A percentile compares a stretch with the other conserved stretches of the same genome.
Evolutionary conservation across 495 filamentous ascomycete genomes (phyloP).

Genomic region (Penicillium diatomitis): DNA sequence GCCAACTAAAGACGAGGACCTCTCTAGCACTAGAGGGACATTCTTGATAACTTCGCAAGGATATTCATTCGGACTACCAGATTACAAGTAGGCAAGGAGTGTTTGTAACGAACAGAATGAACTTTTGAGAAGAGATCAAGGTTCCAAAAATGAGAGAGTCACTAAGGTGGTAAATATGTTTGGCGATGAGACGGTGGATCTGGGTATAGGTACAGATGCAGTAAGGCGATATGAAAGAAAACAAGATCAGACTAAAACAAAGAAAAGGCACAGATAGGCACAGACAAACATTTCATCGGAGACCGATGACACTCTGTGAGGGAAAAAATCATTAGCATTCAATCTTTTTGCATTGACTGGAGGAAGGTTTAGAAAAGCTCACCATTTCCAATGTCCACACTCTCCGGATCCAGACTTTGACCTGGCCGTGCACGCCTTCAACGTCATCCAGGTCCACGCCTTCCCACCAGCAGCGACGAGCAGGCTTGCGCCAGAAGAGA

Average conservation of each 20-base stretch:
- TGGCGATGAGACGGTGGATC: slow-evolving; percentile 13
- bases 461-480: slow-evolving; percentile 97
- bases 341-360: not conserved
- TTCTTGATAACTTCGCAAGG: too few species aligned
- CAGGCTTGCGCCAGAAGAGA: slow-evolving; percentile 96
- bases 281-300: slow-evolving; percentile 46
- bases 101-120: too few species aligned
- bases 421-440: slow-evolving; percentile 80
- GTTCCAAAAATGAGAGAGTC: slow-evolving; percentile 6
- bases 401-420: slow-evolving; percentile 96
- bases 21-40: too few species aligned
- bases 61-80: too few species aligned
- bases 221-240: not conserved
- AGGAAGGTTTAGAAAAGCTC: slow-evolving; percentile 10
- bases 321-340: slow-evolving; percentile 15
- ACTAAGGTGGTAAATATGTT: slow-evolving; percentile 5
- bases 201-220: slow-evolving; percentile 23
- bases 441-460: slow-evolving; percentile 87
- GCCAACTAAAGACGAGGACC: too few species aligned
- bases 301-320: slow-evolving; percentile 70
- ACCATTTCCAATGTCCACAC: slow-evolving; percentile 99
- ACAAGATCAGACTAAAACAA: slow-evolving; percentile 3
- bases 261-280: not conserved
- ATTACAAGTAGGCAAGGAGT: too few species aligned
- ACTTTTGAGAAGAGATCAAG: not conserved